These are phyloP conservation scores for Kodamaea restingae DNA, from an alignment of 805 yeast genomes.

Conservation along the genomic window DNA sequence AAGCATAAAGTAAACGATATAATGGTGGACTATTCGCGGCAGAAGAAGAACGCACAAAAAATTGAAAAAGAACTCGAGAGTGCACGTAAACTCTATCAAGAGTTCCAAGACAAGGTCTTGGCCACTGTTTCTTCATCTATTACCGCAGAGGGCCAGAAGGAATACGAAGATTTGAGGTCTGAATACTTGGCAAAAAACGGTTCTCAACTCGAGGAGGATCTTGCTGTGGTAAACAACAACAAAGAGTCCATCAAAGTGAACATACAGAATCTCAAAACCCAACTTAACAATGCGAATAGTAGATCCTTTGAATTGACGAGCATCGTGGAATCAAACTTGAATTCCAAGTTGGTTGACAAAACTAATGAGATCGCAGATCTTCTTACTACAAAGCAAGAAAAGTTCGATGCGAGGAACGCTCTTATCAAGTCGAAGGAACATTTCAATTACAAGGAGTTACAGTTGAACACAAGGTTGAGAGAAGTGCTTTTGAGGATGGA, in stretches of 20 bases:
- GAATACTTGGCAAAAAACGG: constrained; percentile 54
- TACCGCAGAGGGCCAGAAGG: constrained; percentile 48
- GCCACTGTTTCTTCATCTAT: constrained; percentile 25
- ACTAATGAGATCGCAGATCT: constrained; percentile 29
- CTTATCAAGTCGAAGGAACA: constrained; percentile 35
- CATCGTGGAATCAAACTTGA: constrained; percentile 31
- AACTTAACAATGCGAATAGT: constrained; percentile 33
- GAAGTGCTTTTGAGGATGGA: constrained; percentile 58
- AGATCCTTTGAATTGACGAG: constrained; percentile 40
- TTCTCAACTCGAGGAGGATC: constrained; percentile 50
- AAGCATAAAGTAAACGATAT: constrained; percentile 49
- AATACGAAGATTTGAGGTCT: constrained; percentile 57
- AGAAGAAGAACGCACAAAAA: constrained; percentile 38
- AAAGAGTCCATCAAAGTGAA: constrained; percentile 38
- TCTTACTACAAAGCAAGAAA: constrained; percentile 25
- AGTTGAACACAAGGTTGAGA: constrained; percentile 59
- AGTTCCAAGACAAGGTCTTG: constrained; percentile 26
- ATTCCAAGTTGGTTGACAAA: constrained; percentile 28
- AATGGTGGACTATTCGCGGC: constrained; percentile 49
- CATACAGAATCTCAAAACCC: constrained; percentile 22
- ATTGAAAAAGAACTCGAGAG: constrained; percentile 49
- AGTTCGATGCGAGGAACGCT: constrained; percentile 20
- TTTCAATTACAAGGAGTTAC: constrained; percentile 46
- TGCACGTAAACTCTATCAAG: constrained; percentile 25
- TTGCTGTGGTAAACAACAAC: constrained; percentile 40